Conservation (phyloP, 768 basidiomycete species). For the Neoboletus subvelutipes region DNA sequence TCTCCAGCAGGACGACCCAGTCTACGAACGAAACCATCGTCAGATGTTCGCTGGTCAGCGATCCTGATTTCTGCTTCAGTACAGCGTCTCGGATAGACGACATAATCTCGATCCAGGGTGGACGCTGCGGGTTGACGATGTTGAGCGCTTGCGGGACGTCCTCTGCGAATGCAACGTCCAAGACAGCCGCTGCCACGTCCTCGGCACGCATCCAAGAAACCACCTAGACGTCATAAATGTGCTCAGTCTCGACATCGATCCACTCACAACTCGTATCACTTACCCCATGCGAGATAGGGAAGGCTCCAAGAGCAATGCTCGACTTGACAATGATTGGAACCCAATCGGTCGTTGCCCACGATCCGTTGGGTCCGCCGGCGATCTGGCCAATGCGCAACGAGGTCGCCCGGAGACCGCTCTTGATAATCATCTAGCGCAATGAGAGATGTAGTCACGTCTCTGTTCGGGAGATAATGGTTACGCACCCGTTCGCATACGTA, state of each 20-base stretch:
- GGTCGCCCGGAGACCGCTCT: constrained; percentile 24
- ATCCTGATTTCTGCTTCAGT: constrained; percentile 8
- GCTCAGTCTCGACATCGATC: neutral
- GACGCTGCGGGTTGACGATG: constrained; percentile 38
- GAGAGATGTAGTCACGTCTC: too few species aligned
- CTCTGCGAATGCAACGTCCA: constrained; percentile 33
- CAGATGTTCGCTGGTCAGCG: constrained; percentile 10
- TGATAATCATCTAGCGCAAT: constrained; percentile 22
- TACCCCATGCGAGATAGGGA: constrained; percentile 34
- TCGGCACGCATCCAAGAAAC: constrained; percentile 40
- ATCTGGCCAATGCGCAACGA: constrained; percentile 36
- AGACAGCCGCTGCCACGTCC: constrained; percentile 31
- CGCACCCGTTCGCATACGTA: constrained; percentile 38
- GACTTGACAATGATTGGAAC: constrained; percentile 37
- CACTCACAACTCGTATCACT: constrained; percentile 10
- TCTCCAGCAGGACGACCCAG: constrained; percentile 32
- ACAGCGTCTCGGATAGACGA: constrained; percentile 20
- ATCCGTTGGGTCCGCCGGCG: constrained; percentile 32
- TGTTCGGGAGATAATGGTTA: constrained; percentile 9
- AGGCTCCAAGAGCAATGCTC: constrained; percentile 28
- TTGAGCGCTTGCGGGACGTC: constrained; percentile 30
- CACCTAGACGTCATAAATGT: constrained; percentile 3
- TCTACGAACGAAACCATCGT: constrained; percentile 25
- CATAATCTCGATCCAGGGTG: constrained; percentile 32
- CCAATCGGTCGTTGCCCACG: constrained; percentile 38